Percentiles rank a stretch among this genome's conserved stretches.
Evolutionary conservation across 2,329 filamentous ascomycete species (phyloP).

Genomic region (Trichoderma sp.): DNA sequence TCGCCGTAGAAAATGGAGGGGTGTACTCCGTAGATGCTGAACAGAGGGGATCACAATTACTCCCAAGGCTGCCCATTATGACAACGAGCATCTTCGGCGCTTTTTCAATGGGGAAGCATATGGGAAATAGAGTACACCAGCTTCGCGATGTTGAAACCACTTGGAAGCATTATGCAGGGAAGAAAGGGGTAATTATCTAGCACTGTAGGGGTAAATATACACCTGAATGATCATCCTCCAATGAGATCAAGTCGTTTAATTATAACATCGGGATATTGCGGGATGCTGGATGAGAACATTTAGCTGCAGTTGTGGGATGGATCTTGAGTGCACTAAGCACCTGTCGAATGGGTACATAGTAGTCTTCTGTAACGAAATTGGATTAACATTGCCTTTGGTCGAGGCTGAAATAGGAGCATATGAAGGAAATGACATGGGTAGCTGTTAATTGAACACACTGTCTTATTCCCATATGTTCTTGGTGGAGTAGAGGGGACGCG

Average conservation of each 20-base stretch:
- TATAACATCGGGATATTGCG: not conserved
- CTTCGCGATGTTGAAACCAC: not conserved
- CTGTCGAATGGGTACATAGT: not conserved
- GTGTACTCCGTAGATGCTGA: not conserved
- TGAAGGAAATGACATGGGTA: not conserved
- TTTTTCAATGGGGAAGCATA: not conserved
- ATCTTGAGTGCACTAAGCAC: not conserved
- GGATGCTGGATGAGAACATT: not conserved
- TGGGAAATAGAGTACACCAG: not conserved
- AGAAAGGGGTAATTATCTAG: not conserved
- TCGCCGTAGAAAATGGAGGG: not conserved
- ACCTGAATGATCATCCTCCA: not conserved
- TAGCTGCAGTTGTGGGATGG: not conserved
- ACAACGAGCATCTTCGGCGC: not conserved
- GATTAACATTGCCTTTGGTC: not conserved
- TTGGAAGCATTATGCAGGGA: not conserved
- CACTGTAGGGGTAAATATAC: not conserved
- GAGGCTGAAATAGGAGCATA: not conserved
- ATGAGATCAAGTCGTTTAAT: not conserved
- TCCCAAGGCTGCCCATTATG: not conserved
- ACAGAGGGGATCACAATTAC: not conserved
- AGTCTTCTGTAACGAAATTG: not conserved
- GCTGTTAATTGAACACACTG: not conserved
- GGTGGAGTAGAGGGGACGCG: not conserved
- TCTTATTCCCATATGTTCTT: not conserved